Evolutionary conservation across 371 early-diverging fungal species (phyloP).

Genomic region (Coemansia sp.): DNA sequence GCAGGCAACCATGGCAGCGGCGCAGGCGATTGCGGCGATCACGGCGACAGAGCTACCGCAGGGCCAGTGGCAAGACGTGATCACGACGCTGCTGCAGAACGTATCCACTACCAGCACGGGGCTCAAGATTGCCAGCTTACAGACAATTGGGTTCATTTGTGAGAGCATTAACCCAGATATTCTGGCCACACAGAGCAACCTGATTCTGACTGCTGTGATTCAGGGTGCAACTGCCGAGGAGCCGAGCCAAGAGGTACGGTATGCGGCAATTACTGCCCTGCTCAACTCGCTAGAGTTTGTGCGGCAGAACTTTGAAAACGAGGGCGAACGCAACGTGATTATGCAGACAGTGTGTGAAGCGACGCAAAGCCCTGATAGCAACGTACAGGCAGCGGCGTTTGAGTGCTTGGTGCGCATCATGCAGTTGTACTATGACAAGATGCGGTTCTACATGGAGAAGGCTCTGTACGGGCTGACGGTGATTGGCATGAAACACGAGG

Average conservation of each 20-base stretch:
- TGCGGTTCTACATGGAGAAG: slow-evolving; percentile 92
- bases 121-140: slow-evolving; percentile 74
- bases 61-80: slow-evolving; percentile 82
- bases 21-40: slow-evolving; percentile 85
- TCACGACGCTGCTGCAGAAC: slow-evolving; percentile 72
- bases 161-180: slow-evolving; percentile 80
- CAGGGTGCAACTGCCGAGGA: slow-evolving; percentile 91
- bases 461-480: slow-evolving; percentile 90
- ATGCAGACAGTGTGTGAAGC: slow-evolving; percentile 98
- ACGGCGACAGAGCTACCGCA: slow-evolving; percentile 87
- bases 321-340: slow-evolving; percentile 92
- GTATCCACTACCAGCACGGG: slow-evolving; percentile 61
- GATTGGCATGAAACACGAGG: slow-evolving; percentile 81
- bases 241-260: slow-evolving; percentile 78
- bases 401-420: slow-evolving; percentile 95
- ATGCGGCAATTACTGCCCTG: slow-evolving; percentile 85
- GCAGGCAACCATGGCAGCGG: slow-evolving; percentile 70
- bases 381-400: slow-evolving; percentile 82
- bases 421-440: slow-evolving; percentile 90
- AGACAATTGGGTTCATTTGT: slow-evolving; percentile 89
- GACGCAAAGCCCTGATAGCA: slow-evolving; percentile 71
- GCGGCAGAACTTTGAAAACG: slow-evolving; percentile 85
- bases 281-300: slow-evolving; percentile 93
- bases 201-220: slow-evolving; percentile 88
- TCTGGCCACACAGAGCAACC: slow-evolving; percentile 74